A percentile compares a stretch with the other conserved stretches of the same genome.
These are phyloP conservation scores for Hanseniaspora hatyaiensis DNA, from an alignment of 805 yeast genomes.

Conservation along the genomic window DNA sequence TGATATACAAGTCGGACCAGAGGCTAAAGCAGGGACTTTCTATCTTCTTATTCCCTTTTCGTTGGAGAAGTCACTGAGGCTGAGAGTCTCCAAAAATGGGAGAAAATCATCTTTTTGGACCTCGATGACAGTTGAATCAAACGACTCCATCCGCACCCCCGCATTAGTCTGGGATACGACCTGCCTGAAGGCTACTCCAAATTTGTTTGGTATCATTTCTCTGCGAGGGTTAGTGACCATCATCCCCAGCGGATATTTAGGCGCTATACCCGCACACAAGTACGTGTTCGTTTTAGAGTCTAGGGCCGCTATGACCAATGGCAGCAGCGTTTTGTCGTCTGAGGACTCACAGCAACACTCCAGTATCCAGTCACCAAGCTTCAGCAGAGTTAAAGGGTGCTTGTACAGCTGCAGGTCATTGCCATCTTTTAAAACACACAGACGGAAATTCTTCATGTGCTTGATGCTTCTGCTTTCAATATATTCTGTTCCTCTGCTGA, in stretches of 20 bases:
- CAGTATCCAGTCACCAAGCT: slow-evolving; percentile 81
- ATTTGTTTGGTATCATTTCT: slow-evolving; percentile 56
- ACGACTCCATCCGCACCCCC: slow-evolving; percentile 80
- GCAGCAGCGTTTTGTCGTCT: slow-evolving; percentile 51
- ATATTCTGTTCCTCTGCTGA: slow-evolving; percentile 79
- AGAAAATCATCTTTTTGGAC: slow-evolving; percentile 76
- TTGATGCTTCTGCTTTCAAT: slow-evolving; percentile 72
- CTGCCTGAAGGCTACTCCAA: slow-evolving; percentile 83
- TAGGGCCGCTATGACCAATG: slow-evolving; percentile 75
- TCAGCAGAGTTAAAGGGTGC: slow-evolving; percentile 74
- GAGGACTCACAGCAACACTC: slow-evolving; percentile 72
- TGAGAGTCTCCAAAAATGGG: slow-evolving; percentile 74
- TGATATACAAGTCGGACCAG: not conserved
- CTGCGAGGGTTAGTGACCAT: slow-evolving; percentile 19
- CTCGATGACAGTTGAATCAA: slow-evolving; percentile 88
- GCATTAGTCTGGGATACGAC: slow-evolving; percentile 79
- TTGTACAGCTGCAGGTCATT: slow-evolving; percentile 66
- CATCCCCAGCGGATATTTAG: slow-evolving; percentile 54
- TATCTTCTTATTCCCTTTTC: slow-evolving; percentile 7
- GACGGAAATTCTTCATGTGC: slow-evolving; percentile 64
- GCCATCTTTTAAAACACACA: slow-evolving; percentile 82
- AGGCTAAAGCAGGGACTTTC: too few relatives aligned
- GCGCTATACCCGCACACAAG: slow-evolving; percentile 80
- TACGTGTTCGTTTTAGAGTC: slow-evolving; percentile 65
- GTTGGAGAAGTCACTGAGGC: slow-evolving; percentile 54